Evolutionary conservation across 75 land plant genomes (phyloP).

Genomic region (Pinus albicaulis): DNA sequence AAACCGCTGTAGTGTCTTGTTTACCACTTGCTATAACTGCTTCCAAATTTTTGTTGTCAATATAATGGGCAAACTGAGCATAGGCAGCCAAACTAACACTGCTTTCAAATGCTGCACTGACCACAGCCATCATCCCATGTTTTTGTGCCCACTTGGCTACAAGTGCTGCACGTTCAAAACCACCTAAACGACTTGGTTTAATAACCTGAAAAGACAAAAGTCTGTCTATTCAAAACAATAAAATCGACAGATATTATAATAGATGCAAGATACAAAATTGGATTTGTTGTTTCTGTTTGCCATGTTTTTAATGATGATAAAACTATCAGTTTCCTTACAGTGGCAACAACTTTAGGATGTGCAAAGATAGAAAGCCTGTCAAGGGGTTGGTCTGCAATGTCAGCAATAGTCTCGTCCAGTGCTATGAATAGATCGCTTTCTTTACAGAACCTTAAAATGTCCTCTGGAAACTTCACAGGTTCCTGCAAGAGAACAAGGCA

Average conservation of each 20-base stretch:
- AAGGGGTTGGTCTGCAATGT: constrained; percentile 29
- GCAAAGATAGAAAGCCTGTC: constrained; percentile 30
- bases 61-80: constrained; percentile 70
- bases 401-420: constrained; percentile 89
- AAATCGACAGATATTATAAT: neutral
- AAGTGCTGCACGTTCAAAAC: constrained; percentile 80
- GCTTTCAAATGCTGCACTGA: constrained; percentile 94
- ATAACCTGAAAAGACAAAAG: constrained; percentile 58
- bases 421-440: constrained; percentile 86
- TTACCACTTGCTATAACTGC: constrained; percentile 23
- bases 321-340: constrained; percentile 51
- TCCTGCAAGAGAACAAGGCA: constrained; percentile 51
- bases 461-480: constrained; percentile 62
- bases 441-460: constrained; percentile 75
- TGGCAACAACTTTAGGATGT: constrained; percentile 70
- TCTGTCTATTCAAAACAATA: neutral
- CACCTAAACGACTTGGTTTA: constrained; percentile 90
- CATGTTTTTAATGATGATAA: neutral
- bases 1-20: constrained; percentile 21
- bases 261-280: neutral
- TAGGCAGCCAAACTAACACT: constrained; percentile 70
- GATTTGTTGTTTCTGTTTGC: neutral
- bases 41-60: constrained; percentile 43
- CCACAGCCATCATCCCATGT: constrained; percentile 65
- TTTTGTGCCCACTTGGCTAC: constrained; percentile 78